Conservation (phyloP, 2,329 filamentous ascomycete genomes). For the Ceratocystis cacaofunesta region DNA sequence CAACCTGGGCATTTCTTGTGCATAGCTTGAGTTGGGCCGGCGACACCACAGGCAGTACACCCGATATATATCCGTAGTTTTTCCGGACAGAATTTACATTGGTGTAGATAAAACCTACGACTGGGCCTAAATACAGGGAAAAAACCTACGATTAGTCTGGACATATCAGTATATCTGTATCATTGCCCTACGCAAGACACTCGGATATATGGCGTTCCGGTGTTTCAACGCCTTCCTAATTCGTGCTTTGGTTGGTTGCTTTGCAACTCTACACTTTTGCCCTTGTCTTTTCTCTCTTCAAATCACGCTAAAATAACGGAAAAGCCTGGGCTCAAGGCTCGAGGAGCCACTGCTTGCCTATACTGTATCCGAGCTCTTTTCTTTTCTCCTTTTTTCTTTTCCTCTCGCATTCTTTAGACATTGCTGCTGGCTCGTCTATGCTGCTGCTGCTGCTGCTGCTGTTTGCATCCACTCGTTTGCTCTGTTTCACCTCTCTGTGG, state of each 20-base stretch:
- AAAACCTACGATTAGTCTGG: no score
- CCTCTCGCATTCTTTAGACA: background rate
- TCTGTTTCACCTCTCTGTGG: slow-evolving; percentile 2
- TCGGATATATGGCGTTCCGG: background rate
- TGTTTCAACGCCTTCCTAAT: background rate
- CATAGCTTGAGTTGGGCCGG: no score
- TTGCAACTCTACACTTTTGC: background rate
- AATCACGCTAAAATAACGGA: background rate
- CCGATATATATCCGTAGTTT: no score
- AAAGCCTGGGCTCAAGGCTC: background rate
- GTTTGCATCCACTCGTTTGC: background rate
- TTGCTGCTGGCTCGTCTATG: background rate
- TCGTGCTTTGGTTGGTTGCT: background rate
- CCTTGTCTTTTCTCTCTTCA: background rate
- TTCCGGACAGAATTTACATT: no score
- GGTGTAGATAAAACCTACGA: no score
- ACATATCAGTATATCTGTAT: no score
- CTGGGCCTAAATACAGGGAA: no score
- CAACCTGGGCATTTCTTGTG: no score
- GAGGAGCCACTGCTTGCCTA: background rate
- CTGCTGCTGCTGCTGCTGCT: background rate
- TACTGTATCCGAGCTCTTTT: background rate
- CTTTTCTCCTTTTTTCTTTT: background rate
- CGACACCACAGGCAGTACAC: no score
- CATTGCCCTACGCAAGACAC: background rate